A percentile compares a stretch with the other conserved stretches of the same genome.
Conservation (phyloP, 371 early-diverging fungal species). For the Parasitella parasitica region DNA sequence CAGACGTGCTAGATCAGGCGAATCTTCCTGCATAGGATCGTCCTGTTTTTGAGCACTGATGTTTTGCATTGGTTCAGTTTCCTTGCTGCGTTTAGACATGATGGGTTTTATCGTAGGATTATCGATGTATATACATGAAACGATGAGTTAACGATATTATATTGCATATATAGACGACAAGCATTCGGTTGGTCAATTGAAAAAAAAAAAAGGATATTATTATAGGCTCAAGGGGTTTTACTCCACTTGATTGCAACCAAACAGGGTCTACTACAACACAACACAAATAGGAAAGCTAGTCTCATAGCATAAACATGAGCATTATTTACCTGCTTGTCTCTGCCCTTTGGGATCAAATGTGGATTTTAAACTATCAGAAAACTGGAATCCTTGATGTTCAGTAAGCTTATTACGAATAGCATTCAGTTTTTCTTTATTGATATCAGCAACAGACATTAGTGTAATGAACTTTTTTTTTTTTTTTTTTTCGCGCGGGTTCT, state of each 20-base stretch:
- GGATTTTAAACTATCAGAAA: conserved; percentile 1
- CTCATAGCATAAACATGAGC: too few relatives aligned
- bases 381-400: neutral
- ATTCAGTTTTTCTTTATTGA: neutral
- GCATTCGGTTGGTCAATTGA: too few relatives aligned
- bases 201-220: conserved; percentile 22
- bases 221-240: neutral
- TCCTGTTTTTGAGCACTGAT: neutral
- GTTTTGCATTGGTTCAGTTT: neutral
- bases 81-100: neutral
- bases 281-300: too few relatives aligned
- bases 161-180: neutral
- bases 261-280: neutral
- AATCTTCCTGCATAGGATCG: neutral
- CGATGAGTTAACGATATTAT: conserved; percentile 5
- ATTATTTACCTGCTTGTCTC: neutral
- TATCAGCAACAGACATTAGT: conserved; percentile 7
- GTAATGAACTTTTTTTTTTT: too few relatives aligned
- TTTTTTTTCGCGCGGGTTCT: neutral
- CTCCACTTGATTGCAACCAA: neutral
- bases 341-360: conserved; percentile 8
- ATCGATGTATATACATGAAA: neutral
- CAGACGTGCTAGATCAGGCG: neutral
- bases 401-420: neutral
- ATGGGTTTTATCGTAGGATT: conserved; percentile 1